Evolutionary conservation across 148 eudicot species (phyloP).

Genomic region (Rhododendron mucronatum): DNA sequence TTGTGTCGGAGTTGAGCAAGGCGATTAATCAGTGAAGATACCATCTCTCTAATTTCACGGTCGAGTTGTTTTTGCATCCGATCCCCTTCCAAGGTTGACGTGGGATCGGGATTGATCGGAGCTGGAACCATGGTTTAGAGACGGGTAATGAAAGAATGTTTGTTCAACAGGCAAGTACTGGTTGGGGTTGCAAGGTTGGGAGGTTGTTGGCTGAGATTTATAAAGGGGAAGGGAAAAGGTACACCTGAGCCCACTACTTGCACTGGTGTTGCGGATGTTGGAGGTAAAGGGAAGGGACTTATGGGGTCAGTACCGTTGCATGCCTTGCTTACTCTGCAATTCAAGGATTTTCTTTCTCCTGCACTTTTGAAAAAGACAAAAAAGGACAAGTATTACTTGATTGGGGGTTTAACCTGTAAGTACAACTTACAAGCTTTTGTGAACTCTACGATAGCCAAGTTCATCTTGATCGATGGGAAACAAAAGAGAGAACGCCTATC

Average conservation of each 20-base stretch:
- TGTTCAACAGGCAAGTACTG: background rate
- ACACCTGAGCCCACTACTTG: background rate
- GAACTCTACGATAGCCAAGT: background rate
- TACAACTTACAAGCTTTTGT: background rate
- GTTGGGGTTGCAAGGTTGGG: background rate
- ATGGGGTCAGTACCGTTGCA: background rate
- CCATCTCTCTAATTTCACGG: slow-evolving; percentile 49
- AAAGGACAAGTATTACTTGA: background rate
- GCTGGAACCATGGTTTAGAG: slow-evolving; percentile 8
- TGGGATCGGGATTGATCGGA: background rate
- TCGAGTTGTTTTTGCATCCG: slow-evolving; percentile 31
- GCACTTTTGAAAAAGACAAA: background rate
- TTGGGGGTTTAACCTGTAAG: background rate
- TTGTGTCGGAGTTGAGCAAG: slow-evolving; percentile 33
- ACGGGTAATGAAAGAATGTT: background rate
- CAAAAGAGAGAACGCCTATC: background rate
- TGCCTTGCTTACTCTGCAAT: slow-evolving; percentile 4
- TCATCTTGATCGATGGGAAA: background rate
- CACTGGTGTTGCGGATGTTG: background rate
- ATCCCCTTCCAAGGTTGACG: slow-evolving; percentile 19
- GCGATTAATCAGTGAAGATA: slow-evolving; percentile 46
- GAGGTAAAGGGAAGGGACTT: background rate
- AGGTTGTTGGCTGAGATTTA: background rate
- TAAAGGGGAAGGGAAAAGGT: background rate
- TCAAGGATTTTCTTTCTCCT: background rate